A percentile compares a stretch with the other conserved stretches of the same genome.
Evolutionary conservation across 2,329 filamentous ascomycete genomes (phyloP).

Genomic region (Penicillium verrucosum): DNA sequence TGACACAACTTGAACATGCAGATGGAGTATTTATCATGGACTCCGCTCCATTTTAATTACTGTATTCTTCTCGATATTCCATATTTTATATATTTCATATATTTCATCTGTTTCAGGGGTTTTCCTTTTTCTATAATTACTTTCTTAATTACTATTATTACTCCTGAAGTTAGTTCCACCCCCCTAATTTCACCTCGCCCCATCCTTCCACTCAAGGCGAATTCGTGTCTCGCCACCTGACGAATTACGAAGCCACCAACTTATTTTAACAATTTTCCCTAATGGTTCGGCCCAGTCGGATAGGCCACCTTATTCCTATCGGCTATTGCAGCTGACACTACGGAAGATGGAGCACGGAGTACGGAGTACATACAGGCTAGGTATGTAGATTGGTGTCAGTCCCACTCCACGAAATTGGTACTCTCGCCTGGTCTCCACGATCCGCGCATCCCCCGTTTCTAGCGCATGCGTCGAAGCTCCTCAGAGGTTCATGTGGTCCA

Average conservation of each 20-base stretch:
- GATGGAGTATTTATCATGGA: not conserved
- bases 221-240: not conserved
- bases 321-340: constrained; percentile 7
- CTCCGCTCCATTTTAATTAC: constrained; percentile 1
- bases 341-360: too few species aligned
- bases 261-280: not conserved
- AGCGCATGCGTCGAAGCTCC: constrained; percentile 16
- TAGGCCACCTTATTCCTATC: constrained; percentile 13
- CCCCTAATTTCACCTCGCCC: not conserved
- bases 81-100: not conserved
- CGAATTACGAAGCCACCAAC: not conserved
- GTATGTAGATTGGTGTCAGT: constrained; percentile 7
- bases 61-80: not conserved
- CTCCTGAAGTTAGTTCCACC: not conserved
- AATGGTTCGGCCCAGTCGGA: constrained; percentile 16
- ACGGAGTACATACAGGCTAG: constrained; percentile 12
- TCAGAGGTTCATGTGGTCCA: constrained; percentile 11
- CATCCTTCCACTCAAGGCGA: not conserved
- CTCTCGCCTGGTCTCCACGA: constrained; percentile 21
- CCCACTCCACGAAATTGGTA: constrained; percentile 22
- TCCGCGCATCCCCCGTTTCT: constrained; percentile 25
- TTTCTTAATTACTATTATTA: not conserved
- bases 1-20: not conserved
- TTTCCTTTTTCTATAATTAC: not conserved
- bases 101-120: not conserved